Conservation (phyloP, 306 rosid species). For the Rosa persica region DNA sequence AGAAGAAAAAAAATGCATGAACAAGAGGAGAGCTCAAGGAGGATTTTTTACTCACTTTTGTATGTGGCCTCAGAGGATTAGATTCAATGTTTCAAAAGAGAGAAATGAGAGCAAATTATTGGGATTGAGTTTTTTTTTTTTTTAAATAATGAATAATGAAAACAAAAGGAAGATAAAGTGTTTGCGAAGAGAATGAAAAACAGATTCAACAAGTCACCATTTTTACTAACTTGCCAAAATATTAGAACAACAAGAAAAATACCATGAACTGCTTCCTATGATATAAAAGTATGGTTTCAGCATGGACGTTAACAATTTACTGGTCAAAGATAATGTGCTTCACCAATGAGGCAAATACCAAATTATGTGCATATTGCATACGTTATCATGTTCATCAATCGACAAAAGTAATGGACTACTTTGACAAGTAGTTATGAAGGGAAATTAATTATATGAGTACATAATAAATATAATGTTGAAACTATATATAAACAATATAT, state of each 20-base stretch:
- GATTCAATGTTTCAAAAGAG: neutral
- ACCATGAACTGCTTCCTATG: neutral
- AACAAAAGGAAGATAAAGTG: neutral
- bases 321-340: neutral
- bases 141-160: too few relatives aligned
- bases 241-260: too few relatives aligned
- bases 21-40: neutral
- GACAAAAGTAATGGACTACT: neutral
- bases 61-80: constrained; percentile 1
- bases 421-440: too few relatives aligned
- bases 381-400: neutral
- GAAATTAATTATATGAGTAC: too few relatives aligned
- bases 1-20: neutral
- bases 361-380: neutral
- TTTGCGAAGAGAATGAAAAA: neutral
- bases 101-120: neutral
- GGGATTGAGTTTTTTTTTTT: constrained; percentile 4
- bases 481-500: neutral
- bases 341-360: neutral
- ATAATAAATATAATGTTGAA: too few relatives aligned
- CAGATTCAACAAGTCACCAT: neutral
- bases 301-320: neutral
- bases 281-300: neutral
- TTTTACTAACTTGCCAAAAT: neutral
- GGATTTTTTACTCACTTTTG: neutral